Evolutionary conservation across 306 rosid genomes (phyloP), one percentile per base, ranked within the genome.

Genomic region (Gleditsia sinensis): DNA sequence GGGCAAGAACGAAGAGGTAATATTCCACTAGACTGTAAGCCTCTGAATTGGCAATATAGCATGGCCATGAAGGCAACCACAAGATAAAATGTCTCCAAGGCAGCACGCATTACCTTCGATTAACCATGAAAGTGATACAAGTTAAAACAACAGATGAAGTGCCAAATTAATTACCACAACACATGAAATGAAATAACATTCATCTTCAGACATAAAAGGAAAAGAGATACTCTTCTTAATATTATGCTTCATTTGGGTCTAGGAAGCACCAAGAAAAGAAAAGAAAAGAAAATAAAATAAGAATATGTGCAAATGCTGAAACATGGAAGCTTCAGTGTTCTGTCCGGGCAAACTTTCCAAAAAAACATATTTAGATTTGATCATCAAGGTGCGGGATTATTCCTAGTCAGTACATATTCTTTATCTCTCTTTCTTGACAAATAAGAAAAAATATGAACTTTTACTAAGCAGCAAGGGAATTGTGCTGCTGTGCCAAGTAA

Each of bases 1-100:
- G 42, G 34, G 17, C 43, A 37, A 34, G 43, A 23, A 21, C 50
- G 42, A 34, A 24, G 34, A 21, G 45, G 3, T 17, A 20, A 40
- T 23, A 25, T 67, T 67, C 17, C 7, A 9, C 24, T n/a, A 9
- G 57, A 48, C 48, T 32, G 48, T 23, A 50, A 12, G 50, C n/a
- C 12, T 50, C 69, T 33, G 33, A 36, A 17, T 62, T 32, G 21
- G 62, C 43, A 71, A 19, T 65, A 45, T 72, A 50, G 21, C 67
- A 78, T 16, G 10, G 13, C 6, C 50, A 56, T 30, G 12, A 64
- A 50, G 28, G 55, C 33, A 49, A 46, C 10, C 61, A 19, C 20
- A 37, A 68, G 48, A 19, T 13, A 14, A 24, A 13, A 21, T 25
- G 16, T 50, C 66, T 5, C 17, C 8, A 13, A 24, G 17, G 76